phyloP scores from a whole-genome alignment of 202 grass and related monocot genomes.

The Schoenoplectus triqueter region DNA sequence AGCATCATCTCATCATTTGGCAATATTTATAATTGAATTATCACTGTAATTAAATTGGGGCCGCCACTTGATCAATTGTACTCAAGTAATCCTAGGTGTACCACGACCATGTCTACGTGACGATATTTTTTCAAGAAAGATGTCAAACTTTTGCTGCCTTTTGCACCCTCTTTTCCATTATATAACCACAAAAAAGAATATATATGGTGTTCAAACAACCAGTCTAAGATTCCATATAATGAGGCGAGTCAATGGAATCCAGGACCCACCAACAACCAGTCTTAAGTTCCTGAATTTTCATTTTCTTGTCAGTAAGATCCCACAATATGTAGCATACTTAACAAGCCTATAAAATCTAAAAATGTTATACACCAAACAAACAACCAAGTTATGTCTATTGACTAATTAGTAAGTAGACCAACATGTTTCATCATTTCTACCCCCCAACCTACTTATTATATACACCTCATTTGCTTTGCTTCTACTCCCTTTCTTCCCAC shows the following conservation, averaged over 20 bases:
- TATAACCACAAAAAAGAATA: neutral
- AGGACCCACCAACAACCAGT: neutral
- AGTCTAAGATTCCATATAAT: neutral
- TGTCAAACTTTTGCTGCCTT: conserved; percentile 29
- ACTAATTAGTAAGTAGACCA: conserved; percentile 34
- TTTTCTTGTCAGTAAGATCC: conserved; percentile 3
- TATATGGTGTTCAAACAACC: neutral
- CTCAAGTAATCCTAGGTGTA: conserved; percentile 20
- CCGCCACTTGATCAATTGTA: conserved; percentile 27
- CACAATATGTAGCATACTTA: conserved; percentile 3
- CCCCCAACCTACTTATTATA: conserved; percentile 38
- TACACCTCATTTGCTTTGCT: conserved; percentile 38
- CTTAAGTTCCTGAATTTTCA: neutral
- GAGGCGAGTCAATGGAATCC: neutral
- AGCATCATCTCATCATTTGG: conserved; percentile 31
- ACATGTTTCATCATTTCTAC: conserved; percentile 34
- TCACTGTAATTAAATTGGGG: neutral
- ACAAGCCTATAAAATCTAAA: neutral
- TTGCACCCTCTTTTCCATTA: conserved; percentile 3
- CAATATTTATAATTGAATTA: conserved; percentile 7
- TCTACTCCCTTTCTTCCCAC: conserved; percentile 46
- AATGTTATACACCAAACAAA: conserved; percentile 27
- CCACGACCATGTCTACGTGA: neutral
- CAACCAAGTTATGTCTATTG: conserved; percentile 36
- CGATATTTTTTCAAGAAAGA: conserved; percentile 20